Evolutionary conservation across 805 yeast genomes (phyloP), one percentile per base, ranked within the genome.

Genomic region (Metschnikowia anglica): DNA sequence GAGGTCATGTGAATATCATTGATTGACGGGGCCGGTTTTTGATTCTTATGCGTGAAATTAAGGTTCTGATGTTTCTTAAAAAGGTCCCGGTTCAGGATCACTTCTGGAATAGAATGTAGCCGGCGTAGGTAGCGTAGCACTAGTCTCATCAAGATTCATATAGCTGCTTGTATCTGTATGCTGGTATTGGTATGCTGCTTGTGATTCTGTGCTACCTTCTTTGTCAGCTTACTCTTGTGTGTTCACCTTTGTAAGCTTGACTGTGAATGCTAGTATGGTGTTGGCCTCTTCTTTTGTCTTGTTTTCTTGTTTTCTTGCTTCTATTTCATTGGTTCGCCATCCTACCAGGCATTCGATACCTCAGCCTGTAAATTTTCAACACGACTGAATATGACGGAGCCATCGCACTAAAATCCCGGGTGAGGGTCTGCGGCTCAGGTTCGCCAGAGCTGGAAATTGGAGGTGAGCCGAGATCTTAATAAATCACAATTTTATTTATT

Each of bases 51-150:
- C 7, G 40, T 24, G 25, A 52, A 46, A 35, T 46, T 48, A 27
- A 49, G 31, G 23, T 39, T 39, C 21, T 40, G 39, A 41, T 46
- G 39, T 11, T 28, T 25, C 18, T 43, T 46, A 30, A 52, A 60
- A 9, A 57, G 43, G 41, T 63, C 68, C 33, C 52, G 47, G 23
- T 41, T 51, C 63, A 59, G 63, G 8, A 60, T 50, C 19, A 49
- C 34, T 25, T 54, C 60, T 13, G 34, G 39, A 31, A 26, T 21
- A 12, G 38, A 33, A 38, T 36, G 44, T 17, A 49, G 41, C 24
- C 44, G 39, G 25, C 50, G 49, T 28, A 33, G 37, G 15, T 35
- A 39, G 35, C 40, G 38, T 39, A 38, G 39, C 43, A 34, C 29
- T 15, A 18, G 34, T 42, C 45, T 37, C 45, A 42, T 42, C 16